These are phyloP conservation scores for Colletotrichum truncatum DNA, from an alignment of 2,329 filamentous ascomycete species.

Conservation along the genomic window DNA sequence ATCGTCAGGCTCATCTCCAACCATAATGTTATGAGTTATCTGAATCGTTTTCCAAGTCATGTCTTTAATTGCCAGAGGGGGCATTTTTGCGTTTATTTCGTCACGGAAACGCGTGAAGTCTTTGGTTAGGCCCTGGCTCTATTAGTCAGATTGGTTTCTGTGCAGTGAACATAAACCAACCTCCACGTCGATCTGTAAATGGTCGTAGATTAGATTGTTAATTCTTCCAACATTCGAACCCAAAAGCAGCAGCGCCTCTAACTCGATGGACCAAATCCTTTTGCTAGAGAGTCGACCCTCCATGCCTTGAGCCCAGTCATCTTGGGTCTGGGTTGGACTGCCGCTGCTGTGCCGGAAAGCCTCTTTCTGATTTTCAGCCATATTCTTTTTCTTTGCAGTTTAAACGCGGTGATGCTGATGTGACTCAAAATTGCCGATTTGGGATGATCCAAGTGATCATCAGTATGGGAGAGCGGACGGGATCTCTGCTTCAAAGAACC, in stretches of 20 bases:
- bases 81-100: neutral
- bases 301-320: neutral
- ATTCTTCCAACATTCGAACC: neutral
- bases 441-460: no score
- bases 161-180: neutral
- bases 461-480: neutral
- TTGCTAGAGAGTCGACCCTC: neutral
- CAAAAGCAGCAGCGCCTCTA: neutral
- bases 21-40: neutral
- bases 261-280: neutral
- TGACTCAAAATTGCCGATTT: neutral
- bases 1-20: neutral
- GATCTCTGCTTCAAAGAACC: no score
- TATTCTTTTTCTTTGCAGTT: neutral
- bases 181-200: neutral
- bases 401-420: neutral
- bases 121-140: neutral
- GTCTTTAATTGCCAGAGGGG: neutral
- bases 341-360: no score
- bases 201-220: neutral
- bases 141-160: neutral
- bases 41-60: slow-evolving; percentile 14
- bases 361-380: neutral
- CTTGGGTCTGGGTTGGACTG: no score
- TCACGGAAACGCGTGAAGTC: neutral